Base-by-base conservation (phyloP, 78 protist species). In the Dictyostelium brefeldianum region DNA sequence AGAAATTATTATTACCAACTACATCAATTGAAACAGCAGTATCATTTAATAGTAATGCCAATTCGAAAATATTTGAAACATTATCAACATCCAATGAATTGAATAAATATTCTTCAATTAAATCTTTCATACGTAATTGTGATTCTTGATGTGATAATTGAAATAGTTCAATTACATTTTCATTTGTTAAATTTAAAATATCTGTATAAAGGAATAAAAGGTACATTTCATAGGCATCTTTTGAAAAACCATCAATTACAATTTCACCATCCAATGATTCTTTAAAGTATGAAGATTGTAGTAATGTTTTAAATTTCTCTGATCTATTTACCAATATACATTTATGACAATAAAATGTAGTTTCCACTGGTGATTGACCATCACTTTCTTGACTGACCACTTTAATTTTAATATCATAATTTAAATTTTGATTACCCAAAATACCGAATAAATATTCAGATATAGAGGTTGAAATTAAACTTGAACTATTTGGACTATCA, bases 321-420 rank as follows among this genome's bases (percentile, higher is more conserved):
- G 92, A 85, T 48, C 92, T 54, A 15, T 50, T 27, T 46, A 75
- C 92, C 10, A 85, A 48, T 22, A 85, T 59, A 75, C 92, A 85
- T 53, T 85, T 85, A 48, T 85, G 92, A 7, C 83, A 56, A 62
- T 41, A 12, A 25, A 25, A 80, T n/a, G 15, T 80, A 27, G 27
- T 67, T 15, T 4, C 29, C 3, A 5, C 14, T 29, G 22, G n/a
- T n/a, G 50, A 4, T n/a, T 4, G 43, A 25, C 62, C 75, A 20
- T 14, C 11, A 14, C 27, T 20, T 22, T 65, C 14, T n/a, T 43
- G 29, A 53, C 25, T 54, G 14, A 15, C 3, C 22, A 85, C 78
- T 43, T 50, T 36, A 47, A 85, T 85, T 57, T 56, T 75, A 56
- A 85, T n/a, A 85, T 85, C 92, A 15, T 57, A 59, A 29, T 31